Conservation (phyloP, 2,329 filamentous ascomycete species). For the Penicillium corylophilum region DNA sequence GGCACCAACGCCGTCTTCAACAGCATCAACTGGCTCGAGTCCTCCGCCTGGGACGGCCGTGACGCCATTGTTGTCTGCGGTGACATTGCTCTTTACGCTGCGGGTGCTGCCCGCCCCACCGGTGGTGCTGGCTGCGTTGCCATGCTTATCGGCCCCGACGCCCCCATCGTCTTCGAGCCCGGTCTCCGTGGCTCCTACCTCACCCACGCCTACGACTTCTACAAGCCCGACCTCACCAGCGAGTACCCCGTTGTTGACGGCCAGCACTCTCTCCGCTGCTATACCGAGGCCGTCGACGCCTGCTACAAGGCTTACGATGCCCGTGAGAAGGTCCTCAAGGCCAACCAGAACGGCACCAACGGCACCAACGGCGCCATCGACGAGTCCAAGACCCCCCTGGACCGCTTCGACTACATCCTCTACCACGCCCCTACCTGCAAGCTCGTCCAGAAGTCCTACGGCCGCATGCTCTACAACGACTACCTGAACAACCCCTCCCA, state of each 20-base stretch:
- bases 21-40: slow-evolving; percentile 81
- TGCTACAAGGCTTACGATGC: slow-evolving; percentile 79
- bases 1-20: slow-evolving; percentile 84
- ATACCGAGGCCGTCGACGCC: slow-evolving; percentile 74
- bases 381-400: slow-evolving; percentile 62
- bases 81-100: slow-evolving; percentile 83
- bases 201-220: slow-evolving; percentile 84
- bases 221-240: slow-evolving; percentile 84
- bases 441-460: slow-evolving; percentile 81
- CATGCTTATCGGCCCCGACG: slow-evolving; percentile 75
- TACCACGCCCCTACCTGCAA: slow-evolving; percentile 89
- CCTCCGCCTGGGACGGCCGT: slow-evolving; percentile 80
- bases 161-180: slow-evolving; percentile 73
- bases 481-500: slow-evolving; percentile 69
- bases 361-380: slow-evolving; percentile 51
- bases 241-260: slow-evolving; percentile 85
- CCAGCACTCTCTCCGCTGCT: slow-evolving; percentile 79
- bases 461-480: slow-evolving; percentile 80
- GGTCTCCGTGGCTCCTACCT: slow-evolving; percentile 78
- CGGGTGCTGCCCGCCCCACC: slow-evolving; percentile 76
- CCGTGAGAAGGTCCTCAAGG: slow-evolving; percentile 63
- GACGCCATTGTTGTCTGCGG: slow-evolving; percentile 77
- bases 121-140: slow-evolving; percentile 78
- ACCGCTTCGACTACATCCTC: slow-evolving; percentile 78
- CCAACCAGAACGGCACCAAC: slow-evolving; percentile 51